Percentiles rank a stretch among this genome's conserved stretches.
Evolutionary conservation across 192 early-diverging fungal genomes (phyloP).

Genomic region (Funneliformis mosseae): DNA sequence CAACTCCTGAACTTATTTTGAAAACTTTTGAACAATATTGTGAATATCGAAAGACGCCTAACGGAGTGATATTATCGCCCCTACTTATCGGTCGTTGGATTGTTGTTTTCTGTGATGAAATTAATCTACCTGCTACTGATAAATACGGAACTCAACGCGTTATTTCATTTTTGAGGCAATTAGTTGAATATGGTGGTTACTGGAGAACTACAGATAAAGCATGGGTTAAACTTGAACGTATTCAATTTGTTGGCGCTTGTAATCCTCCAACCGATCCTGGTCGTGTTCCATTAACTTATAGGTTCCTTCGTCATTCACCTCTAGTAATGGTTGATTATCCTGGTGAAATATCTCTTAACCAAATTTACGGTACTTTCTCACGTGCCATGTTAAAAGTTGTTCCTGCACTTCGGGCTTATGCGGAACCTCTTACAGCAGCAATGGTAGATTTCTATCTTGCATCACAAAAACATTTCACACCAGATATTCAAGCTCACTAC

Average conservation of each 20-base stretch:
- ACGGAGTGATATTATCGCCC: constrained; percentile 86
- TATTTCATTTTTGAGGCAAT: constrained; percentile 92
- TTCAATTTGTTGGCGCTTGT: constrained; percentile 99
- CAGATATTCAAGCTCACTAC: constrained; percentile 98
- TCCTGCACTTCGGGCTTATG: constrained; percentile 86
- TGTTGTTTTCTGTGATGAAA: constrained; percentile 99
- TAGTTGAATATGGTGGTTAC: constrained; percentile 95
- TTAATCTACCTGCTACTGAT: constrained; percentile 95
- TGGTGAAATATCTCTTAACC: constrained; percentile 83
- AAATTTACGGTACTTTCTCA: constrained; percentile 95
- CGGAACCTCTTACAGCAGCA: constrained; percentile 87
- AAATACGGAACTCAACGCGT: constrained; percentile 98
- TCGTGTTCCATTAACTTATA: constrained; percentile 90
- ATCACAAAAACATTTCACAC: constrained; percentile 92
- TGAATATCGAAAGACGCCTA: constrained; percentile 95
- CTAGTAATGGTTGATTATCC: constrained; percentile 99
- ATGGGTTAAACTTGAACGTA: constrained; percentile 95
- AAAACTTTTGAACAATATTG: constrained; percentile 98
- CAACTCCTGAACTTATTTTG: constrained; percentile 92
- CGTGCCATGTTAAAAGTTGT: constrained; percentile 94
- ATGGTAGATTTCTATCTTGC: constrained; percentile 96
- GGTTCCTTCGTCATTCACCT: constrained; percentile 97
- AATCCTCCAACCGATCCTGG: constrained; percentile 99
- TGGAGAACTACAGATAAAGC: constrained; percentile 90
- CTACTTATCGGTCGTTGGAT: constrained; percentile 87